These are phyloP conservation scores for Globisporangium canariense DNA, from an alignment of 352 stramenopile species.

Conservation along the genomic window DNA sequence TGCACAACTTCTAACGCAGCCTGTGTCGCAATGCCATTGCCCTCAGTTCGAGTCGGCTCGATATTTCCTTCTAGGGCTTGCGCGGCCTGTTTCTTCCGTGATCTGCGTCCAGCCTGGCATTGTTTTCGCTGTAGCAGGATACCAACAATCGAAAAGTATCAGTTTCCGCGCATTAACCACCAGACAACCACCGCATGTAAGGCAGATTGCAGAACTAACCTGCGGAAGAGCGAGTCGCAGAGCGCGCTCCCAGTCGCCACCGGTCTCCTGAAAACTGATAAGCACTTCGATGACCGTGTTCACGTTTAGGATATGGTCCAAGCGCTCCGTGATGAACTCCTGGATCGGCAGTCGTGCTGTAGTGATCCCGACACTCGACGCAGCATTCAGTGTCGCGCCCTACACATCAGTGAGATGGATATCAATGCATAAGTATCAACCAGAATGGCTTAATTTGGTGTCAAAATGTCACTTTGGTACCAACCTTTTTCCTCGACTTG, in stretches of 20 bases:
- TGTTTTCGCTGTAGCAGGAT: constrained; percentile 35
- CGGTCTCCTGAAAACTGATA: constrained; percentile 40
- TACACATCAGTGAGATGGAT: constrained; percentile 8
- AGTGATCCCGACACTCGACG: constrained; percentile 38
- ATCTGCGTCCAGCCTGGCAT: constrained; percentile 34
- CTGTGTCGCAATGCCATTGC: background rate
- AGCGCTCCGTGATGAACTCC: constrained; percentile 56
- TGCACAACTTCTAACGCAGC: background rate
- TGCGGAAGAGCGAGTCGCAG: constrained; percentile 48
- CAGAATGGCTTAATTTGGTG: background rate
- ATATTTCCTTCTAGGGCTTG: background rate
- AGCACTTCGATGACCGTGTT: constrained; percentile 77
- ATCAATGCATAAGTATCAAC: background rate
- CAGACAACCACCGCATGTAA: background rate
- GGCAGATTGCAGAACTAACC: constrained; percentile 23
- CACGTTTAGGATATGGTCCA: constrained; percentile 81
- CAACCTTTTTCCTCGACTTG: constrained; percentile 68
- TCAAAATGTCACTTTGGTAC: background rate
- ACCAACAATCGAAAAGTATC: background rate
- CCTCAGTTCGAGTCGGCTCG: background rate
- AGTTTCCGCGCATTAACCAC: too few species aligned
- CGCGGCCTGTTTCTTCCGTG: constrained; percentile 17
- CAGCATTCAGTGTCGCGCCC: constrained; percentile 54
- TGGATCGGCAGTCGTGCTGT: constrained; percentile 72
- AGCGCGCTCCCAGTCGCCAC: constrained; percentile 44